Conservation (phyloP, 805 yeast species). For the Kluyveromyces nonfermentans region DNA sequence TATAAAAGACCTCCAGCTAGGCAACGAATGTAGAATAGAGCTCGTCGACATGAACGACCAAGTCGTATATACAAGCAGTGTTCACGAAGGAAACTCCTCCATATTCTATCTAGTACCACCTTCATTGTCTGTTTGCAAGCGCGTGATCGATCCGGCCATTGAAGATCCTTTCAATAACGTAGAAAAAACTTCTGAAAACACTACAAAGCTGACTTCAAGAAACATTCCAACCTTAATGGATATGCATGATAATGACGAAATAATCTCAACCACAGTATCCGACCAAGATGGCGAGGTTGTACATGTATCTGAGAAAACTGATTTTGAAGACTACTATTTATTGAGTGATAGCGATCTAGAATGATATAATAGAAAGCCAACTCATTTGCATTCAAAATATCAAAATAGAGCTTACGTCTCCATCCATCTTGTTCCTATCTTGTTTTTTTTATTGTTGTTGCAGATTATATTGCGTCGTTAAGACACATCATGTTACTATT, state of each 20-base stretch:
- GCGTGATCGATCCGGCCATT: neutral
- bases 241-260: conserved; percentile 9
- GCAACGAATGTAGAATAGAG: conserved; percentile 9
- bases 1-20: conserved; percentile 8
- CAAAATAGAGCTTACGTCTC: no score
- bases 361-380: no score
- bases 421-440: no score
- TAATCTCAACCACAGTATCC: conserved; percentile 16
- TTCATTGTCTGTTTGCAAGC: neutral
- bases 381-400: neutral
- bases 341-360: conserved; percentile 20
- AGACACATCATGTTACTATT: no score
- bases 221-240: conserved; percentile 1
- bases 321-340: conserved; percentile 21
- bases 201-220: neutral
- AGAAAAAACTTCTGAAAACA: neutral
- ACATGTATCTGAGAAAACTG: conserved; percentile 4
- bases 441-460: no score
- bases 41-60: conserved; percentile 9
- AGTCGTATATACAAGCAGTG: conserved; percentile 7
- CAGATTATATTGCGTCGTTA: no score
- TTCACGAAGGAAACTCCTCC: conserved; percentile 1
- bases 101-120: conserved; percentile 4
- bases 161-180: neutral
- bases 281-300: conserved; percentile 10